Evolutionary conservation across 495 filamentous ascomycete species (phyloP).

Genomic region (Glarea lozoyensis): DNA sequence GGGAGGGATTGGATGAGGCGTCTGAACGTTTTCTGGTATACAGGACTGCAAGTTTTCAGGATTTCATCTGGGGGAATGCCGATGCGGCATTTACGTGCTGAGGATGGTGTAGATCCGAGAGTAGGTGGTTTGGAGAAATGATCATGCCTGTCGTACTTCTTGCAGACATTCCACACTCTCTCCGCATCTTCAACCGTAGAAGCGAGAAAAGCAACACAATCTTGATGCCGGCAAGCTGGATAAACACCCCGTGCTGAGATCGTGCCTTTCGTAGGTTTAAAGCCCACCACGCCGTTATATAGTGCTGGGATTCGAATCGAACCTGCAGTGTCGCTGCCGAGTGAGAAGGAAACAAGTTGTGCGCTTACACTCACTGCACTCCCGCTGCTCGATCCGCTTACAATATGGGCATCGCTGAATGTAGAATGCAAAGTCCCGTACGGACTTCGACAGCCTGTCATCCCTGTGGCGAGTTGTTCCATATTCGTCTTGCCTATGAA

Average conservation of each 20-base stretch:
- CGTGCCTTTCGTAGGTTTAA: slow-evolving; percentile 58
- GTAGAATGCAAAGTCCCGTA: slow-evolving; percentile 19
- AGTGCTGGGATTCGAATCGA: slow-evolving; percentile 52
- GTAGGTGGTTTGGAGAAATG: slow-evolving; percentile 40
- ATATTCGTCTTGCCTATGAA: slow-evolving; percentile 48
- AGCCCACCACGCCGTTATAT: slow-evolving; percentile 58
- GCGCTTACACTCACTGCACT: slow-evolving; percentile 48
- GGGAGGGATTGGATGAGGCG: slow-evolving; percentile 35
- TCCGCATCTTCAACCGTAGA: slow-evolving; percentile 42
- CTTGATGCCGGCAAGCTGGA: slow-evolving; percentile 53
- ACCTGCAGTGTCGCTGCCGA: slow-evolving; percentile 61
- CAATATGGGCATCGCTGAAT: slow-evolving; percentile 14
- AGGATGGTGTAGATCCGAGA: neutral
- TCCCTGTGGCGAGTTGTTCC: slow-evolving; percentile 46
- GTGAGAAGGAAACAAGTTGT: slow-evolving; percentile 48
- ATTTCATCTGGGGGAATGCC: slow-evolving; percentile 39
- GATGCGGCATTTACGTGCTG: slow-evolving; percentile 38
- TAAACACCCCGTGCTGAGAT: slow-evolving; percentile 48
- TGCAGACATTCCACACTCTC: slow-evolving; percentile 44
- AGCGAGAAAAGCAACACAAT: slow-evolving; percentile 52
- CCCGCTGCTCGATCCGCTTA: slow-evolving; percentile 52
- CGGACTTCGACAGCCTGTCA: slow-evolving; percentile 23
- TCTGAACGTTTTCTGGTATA: slow-evolving; percentile 36
- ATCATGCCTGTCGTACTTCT: slow-evolving; percentile 44
- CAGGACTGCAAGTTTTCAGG: slow-evolving; percentile 36